These are phyloP conservation scores for Setomelanomma holmii DNA, from an alignment of 2,329 filamentous ascomycete species.

Conservation along the genomic window DNA sequence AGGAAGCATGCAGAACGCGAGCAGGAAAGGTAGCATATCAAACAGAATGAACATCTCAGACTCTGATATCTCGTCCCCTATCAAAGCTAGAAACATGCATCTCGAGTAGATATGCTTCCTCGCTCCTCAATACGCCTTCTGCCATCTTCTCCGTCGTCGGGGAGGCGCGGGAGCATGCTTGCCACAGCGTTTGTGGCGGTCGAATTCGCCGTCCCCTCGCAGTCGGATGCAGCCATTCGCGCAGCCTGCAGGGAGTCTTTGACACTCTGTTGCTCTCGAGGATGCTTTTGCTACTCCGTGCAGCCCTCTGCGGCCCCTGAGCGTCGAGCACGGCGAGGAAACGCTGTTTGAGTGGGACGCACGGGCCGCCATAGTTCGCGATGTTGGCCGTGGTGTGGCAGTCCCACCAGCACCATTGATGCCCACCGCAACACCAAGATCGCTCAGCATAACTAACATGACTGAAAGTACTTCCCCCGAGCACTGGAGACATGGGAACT, in stretches of 20 bases:
- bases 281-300: background rate
- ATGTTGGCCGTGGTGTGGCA: slow-evolving; percentile 13
- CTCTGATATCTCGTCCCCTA: slow-evolving; percentile 7
- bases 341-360: slow-evolving; percentile 1
- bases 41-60: slow-evolving; percentile 6
- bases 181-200: too few species aligned
- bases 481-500: too few species aligned
- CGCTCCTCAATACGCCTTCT: background rate
- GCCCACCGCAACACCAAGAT: background rate
- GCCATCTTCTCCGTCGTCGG: too few species aligned
- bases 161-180: too few species aligned
- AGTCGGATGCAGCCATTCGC: background rate
- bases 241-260: background rate
- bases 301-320: background rate
- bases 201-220: too few species aligned
- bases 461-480: too few species aligned
- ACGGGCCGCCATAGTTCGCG: slow-evolving; percentile 13
- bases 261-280: background rate
- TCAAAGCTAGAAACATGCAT: slow-evolving; percentile 4
- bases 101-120: background rate
- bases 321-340: background rate
- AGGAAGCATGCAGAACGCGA: background rate
- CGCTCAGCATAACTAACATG: too few species aligned
- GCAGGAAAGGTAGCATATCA: background rate
- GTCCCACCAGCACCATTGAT: background rate